Evolutionary conservation across 2,329 filamentous ascomycete genomes (phyloP).

Genomic region (Fusarium nodosum): DNA sequence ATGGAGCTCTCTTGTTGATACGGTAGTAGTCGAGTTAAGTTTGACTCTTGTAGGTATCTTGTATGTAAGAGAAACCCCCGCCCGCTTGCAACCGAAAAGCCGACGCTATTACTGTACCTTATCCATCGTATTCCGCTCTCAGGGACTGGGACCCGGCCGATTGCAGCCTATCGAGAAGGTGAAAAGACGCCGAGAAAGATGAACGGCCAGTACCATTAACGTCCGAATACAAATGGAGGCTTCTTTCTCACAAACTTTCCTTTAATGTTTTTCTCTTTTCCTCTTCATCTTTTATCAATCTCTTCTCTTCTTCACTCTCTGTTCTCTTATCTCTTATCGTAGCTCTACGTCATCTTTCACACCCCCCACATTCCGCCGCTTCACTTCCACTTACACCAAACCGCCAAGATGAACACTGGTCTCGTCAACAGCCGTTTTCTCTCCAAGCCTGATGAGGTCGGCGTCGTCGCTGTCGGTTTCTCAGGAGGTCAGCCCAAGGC

Average conservation of each 20-base stretch:
- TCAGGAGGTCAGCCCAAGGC: constrained; percentile 92
- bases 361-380: constrained; percentile 40
- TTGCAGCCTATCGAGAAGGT: constrained; percentile 44
- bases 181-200: constrained; percentile 32
- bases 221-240: constrained; percentile 43
- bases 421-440: constrained; percentile 80
- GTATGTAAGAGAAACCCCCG: constrained; percentile 37
- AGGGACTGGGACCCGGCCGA: constrained; percentile 43
- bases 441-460: constrained; percentile 81
- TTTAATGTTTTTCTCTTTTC: not conserved
- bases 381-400: constrained; percentile 37
- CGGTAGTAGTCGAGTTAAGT: not conserved
- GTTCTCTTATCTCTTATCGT: constrained; percentile 33
- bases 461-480: constrained; percentile 95
- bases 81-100: constrained; percentile 28
- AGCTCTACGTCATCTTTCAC: constrained; percentile 44
- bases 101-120: constrained; percentile 45
- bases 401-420: constrained; percentile 63
- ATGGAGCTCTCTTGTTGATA: constrained; percentile 1
- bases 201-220: constrained; percentile 31
- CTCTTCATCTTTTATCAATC: not conserved
- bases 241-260: constrained; percentile 13
- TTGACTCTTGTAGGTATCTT: not conserved
- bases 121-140: constrained; percentile 38
- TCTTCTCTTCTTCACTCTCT: constrained; percentile 15